Percentiles rank a stretch among this genome's conserved stretches.
These are phyloP conservation scores for Haplosporangium sp. DNA, from an alignment of 371 early-diverging fungal species.

Conservation along the genomic window DNA sequence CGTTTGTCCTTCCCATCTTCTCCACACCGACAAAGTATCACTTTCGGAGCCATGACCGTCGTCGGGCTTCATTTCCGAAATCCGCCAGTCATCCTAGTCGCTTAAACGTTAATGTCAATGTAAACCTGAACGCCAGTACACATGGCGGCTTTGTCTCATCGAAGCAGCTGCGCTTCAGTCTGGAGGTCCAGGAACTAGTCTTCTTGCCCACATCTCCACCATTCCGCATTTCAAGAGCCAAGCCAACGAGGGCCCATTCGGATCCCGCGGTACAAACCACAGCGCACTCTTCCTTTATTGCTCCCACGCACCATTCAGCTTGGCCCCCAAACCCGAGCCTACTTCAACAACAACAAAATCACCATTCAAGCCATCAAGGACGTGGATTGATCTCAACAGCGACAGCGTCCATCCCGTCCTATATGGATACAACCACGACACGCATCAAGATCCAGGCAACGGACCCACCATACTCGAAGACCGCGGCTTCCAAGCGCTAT, in stretches of 20 bases:
- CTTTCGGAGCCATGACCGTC: slow-evolving; percentile 37
- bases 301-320: slow-evolving; percentile 1
- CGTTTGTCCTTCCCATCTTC: slow-evolving; percentile 27
- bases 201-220: slow-evolving; percentile 48
- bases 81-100: slow-evolving; percentile 31
- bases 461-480: slow-evolving; percentile 1
- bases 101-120: slow-evolving; percentile 16
- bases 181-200: slow-evolving; percentile 49
- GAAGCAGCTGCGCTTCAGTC: slow-evolving; percentile 49
- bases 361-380: neutral
- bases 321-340: neutral
- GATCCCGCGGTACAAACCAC: slow-evolving; percentile 41
- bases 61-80: slow-evolving; percentile 50
- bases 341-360: neutral
- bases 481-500: neutral
- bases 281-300: slow-evolving; percentile 38
- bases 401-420: slow-evolving; percentile 4
- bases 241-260: slow-evolving; percentile 44
- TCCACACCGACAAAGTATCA: slow-evolving; percentile 31
- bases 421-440: slow-evolving; percentile 22
- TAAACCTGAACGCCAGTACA: slow-evolving; percentile 12
- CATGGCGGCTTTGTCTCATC: neutral
- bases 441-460: slow-evolving; percentile 30
- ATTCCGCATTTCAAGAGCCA: slow-evolving; percentile 49
- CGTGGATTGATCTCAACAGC: slow-evolving; percentile 26